Evolutionary conservation across 371 early-diverging fungal genomes (phyloP).

Genomic region (Mortierella sp.): DNA sequence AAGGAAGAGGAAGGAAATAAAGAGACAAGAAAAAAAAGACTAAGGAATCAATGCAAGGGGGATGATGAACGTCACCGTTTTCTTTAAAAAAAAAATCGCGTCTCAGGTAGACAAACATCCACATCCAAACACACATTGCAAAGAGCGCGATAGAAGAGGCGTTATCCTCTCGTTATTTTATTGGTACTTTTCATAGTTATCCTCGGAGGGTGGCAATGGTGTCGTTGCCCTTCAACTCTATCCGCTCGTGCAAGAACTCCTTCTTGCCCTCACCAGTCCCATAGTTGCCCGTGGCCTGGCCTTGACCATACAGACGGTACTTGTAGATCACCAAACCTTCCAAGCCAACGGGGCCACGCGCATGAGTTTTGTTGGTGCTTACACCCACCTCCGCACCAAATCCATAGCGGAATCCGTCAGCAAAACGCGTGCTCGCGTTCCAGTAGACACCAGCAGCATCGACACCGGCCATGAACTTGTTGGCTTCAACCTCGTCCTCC

Average conservation of each 20-base stretch:
- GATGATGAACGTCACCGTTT: conserved; percentile 12
- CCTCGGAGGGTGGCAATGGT: conserved; percentile 12
- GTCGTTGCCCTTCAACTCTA: conserved; percentile 57
- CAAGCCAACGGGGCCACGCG: conserved; percentile 97
- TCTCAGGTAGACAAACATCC: neutral
- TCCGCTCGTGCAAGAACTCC: conserved; percentile 78
- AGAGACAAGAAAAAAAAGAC: neutral
- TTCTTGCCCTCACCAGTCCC: conserved; percentile 79
- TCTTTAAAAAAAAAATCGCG: neutral
- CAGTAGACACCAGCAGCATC: conserved; percentile 98
- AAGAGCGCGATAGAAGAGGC: neutral
- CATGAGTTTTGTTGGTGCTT: conserved; percentile 98
- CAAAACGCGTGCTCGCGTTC: conserved; percentile 97
- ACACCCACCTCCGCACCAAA: conserved; percentile 98
- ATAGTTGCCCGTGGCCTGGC: conserved; percentile 87
- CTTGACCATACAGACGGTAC: conserved; percentile 91
- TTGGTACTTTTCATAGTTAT: neutral
- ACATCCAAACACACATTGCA: neutral
- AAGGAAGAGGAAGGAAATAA: neutral
- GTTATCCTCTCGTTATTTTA: neutral
- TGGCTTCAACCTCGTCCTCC: conserved; percentile 77
- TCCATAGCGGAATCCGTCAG: conserved; percentile 98
- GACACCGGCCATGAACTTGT: conserved; percentile 89
- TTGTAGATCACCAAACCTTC: conserved; percentile 98
- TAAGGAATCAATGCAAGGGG: no score